A percentile compares a stretch with the other conserved stretches of the same genome.
Conservation (phyloP, 2,329 filamentous ascomycete genomes). For the Lasiodiplodia hormozganensis region DNA sequence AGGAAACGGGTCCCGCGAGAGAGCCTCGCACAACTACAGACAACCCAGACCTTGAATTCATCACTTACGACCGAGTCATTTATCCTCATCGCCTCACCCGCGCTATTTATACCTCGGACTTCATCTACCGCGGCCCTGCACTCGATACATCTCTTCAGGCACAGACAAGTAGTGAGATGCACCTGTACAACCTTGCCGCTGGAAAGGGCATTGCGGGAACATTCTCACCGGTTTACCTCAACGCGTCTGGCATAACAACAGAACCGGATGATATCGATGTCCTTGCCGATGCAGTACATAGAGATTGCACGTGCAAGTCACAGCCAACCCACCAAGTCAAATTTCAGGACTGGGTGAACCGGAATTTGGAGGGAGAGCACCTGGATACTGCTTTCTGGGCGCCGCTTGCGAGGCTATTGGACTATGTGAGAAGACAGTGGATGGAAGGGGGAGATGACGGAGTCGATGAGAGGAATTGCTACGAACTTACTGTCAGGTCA, state of each 20-base stretch:
- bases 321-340: background rate
- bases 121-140: background rate
- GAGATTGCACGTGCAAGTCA: background rate
- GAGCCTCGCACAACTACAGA: background rate
- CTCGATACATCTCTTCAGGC: background rate
- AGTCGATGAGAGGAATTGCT: background rate
- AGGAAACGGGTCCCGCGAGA: background rate
- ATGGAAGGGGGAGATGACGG: background rate
- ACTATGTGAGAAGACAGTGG: background rate
- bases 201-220: background rate
- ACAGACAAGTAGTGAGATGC: background rate
- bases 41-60: background rate
- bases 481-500: conserved; percentile 3
- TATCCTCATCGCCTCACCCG: background rate
- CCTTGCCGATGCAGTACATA: background rate
- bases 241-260: background rate
- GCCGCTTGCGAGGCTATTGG: background rate
- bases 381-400: background rate
- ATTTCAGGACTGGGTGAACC: conserved; percentile 3
- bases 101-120: background rate
- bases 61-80: background rate
- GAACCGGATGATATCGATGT: background rate
- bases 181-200: background rate
- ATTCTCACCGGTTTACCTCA: background rate
- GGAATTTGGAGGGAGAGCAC: background rate